These are phyloP conservation scores for Cyclaneusma minus DNA, from an alignment of 2,329 filamentous ascomycete genomes.

Conservation along the genomic window DNA sequence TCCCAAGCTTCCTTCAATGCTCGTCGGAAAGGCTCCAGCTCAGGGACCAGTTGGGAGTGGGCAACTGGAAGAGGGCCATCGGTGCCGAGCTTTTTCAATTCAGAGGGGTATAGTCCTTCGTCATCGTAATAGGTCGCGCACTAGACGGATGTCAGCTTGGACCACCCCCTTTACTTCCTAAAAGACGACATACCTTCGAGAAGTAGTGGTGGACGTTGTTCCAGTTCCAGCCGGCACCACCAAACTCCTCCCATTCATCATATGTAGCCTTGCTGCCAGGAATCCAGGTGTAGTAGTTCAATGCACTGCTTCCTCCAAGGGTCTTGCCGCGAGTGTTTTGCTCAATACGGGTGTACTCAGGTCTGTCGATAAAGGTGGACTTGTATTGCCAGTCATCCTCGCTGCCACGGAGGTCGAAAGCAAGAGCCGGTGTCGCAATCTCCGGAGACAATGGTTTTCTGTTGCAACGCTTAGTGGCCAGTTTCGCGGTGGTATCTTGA, in stretches of 20 bases:
- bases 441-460: constrained; percentile 22
- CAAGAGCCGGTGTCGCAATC: constrained; percentile 35
- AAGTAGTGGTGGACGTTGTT: constrained; percentile 33
- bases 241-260: constrained; percentile 30
- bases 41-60: constrained; percentile 36
- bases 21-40: constrained; percentile 34
- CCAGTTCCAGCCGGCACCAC: constrained; percentile 38
- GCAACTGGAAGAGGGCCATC: constrained; percentile 36
- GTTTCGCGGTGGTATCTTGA: constrained; percentile 17
- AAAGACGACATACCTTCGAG: constrained; percentile 22
- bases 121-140: constrained; percentile 42
- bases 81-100: constrained; percentile 33
- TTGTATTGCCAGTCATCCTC: constrained; percentile 46
- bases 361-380: constrained; percentile 41
- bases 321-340: constrained; percentile 35
- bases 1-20: constrained; percentile 34
- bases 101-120: constrained; percentile 24
- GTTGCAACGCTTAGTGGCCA: background rate
- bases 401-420: constrained; percentile 36
- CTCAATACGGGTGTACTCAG: constrained; percentile 43
- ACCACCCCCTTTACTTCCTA: no score
- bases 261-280: constrained; percentile 41
- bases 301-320: constrained; percentile 34
- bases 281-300: constrained; percentile 51
- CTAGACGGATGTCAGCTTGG: constrained; percentile 2